Base-by-base conservation (phyloP, 257 asterid species). In the Petunia secreta region DNA sequence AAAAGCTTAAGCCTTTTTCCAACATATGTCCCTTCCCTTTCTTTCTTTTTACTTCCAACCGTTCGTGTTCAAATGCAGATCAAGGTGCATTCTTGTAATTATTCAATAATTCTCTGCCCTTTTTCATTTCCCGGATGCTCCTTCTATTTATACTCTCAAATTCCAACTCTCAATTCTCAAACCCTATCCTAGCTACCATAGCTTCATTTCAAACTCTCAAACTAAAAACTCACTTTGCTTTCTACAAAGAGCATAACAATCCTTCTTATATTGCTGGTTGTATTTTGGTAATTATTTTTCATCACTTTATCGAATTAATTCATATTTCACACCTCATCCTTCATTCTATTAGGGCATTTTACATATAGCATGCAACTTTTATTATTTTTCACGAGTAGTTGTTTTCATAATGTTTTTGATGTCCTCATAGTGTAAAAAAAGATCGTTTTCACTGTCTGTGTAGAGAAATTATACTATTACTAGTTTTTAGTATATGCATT, bases 1-100 rank as follows among this genome's bases (percentile, higher is more conserved):
- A 89, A 91, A 89, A 86, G 87, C 89, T 78, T 83, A 80, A 82
- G 69, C 88, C 85, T 90, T 92, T 79, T 63, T 82, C 85, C 89
- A 76, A 86, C 91, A 87, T 83, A 64, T 85, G 94, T 85, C 89
- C 89, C 90, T 71, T 80, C 88, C 85, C 63, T 64, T 63, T 79
- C 90, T 66, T 81, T 86, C 84, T 48, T 64, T 63, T 79, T 57
- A 73, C 86, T 82, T 83, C 85, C 66, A 73, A 83, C 86, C 92
- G 43, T 85, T 86, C 87, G 85, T 89, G 83, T 87, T 85, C 88
- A 84, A 84, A 84, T 85, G 8, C 13, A 54, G 81, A 79, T 82
- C 82, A 69, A 80, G 84, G 74, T 73, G 76, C 88, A 66, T 40
- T 44, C 37, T 78, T 16, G 86, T 79, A 88, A 87, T 80, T 80